A percentile compares a stretch with the other conserved stretches of the same genome.
Conservation (phyloP, 192 early-diverging fungal genomes). For the Rhizophagus clarus region DNA sequence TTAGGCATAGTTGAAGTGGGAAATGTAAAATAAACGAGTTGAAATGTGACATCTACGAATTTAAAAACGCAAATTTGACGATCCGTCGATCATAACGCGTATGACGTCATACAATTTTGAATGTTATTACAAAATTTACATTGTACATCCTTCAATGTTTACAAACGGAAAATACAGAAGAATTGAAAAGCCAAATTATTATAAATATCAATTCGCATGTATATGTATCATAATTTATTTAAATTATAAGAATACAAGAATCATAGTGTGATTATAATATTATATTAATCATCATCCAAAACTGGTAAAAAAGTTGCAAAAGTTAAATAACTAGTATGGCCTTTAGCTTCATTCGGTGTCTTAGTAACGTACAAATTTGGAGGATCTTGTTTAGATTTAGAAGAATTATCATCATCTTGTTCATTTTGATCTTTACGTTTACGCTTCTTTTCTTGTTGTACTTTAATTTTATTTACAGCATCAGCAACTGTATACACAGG, state of each 20-base stretch:
- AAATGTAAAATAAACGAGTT: not conserved
- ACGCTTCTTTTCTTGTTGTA: slow-evolving; percentile 44
- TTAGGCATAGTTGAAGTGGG: not conserved
- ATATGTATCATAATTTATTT: no score
- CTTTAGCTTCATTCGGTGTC: slow-evolving; percentile 60
- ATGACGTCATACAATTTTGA: no score
- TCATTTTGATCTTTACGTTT: slow-evolving; percentile 39
- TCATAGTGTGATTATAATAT: no score
- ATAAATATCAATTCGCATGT: no score
- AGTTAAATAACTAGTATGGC: slow-evolving; percentile 94
- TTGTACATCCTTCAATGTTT: no score
- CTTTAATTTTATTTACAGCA: slow-evolving; percentile 53
- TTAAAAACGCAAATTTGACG: no score
- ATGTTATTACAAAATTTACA: no score
- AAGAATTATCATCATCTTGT: slow-evolving; percentile 29
- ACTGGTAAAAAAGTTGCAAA: slow-evolving; percentile 85
- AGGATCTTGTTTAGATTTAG: slow-evolving; percentile 37
- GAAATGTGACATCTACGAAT: no score
- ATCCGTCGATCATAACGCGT: no score
- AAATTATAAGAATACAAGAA: no score
- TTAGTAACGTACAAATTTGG: slow-evolving; percentile 63
- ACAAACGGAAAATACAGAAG: no score
- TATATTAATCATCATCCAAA: not conserved
- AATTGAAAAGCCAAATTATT: no score
- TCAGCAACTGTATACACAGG: slow-evolving; percentile 65